Conservation (phyloP, 129 eudicot species). For the Gnaphalium uliginosum region DNA sequence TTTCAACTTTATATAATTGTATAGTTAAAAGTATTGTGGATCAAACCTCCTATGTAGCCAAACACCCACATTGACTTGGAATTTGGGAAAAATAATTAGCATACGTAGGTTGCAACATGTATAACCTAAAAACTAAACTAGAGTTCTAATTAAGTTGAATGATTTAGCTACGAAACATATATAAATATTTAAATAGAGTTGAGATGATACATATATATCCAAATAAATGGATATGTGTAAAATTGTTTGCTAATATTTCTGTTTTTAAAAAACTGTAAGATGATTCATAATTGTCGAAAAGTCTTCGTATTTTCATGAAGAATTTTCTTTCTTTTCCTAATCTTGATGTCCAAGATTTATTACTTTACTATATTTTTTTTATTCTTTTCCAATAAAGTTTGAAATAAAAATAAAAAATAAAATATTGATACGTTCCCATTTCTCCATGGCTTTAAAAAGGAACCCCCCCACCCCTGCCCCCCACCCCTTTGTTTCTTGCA, state of each 20-base stretch:
- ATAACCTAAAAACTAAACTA: too few species aligned
- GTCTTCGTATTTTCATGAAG: background rate
- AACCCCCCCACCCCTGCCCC: background rate
- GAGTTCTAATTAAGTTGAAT: too few species aligned
- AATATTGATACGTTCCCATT: background rate
- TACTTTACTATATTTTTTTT: background rate
- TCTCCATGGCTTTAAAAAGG: background rate
- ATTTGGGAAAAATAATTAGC: too few species aligned
- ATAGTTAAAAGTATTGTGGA: too few species aligned
- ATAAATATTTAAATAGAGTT: too few species aligned
- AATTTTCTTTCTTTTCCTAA: background rate
- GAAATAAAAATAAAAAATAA: background rate
- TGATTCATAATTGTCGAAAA: background rate
- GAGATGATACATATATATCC: too few species aligned
- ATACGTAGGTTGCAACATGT: too few species aligned
- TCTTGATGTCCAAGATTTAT: conserved; percentile 4
- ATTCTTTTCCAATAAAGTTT: background rate
- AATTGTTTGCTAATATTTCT: background rate
- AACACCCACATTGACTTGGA: too few species aligned
- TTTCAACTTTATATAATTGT: too few species aligned
- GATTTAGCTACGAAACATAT: too few species aligned
- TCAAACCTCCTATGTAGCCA: too few species aligned
- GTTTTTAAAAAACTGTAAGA: background rate
- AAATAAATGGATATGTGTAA: background rate
- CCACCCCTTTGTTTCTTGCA: background rate